phyloP scores from a whole-genome alignment of 768 basidiomycete genomes.

The Tylopilus subfusipes region DNA sequence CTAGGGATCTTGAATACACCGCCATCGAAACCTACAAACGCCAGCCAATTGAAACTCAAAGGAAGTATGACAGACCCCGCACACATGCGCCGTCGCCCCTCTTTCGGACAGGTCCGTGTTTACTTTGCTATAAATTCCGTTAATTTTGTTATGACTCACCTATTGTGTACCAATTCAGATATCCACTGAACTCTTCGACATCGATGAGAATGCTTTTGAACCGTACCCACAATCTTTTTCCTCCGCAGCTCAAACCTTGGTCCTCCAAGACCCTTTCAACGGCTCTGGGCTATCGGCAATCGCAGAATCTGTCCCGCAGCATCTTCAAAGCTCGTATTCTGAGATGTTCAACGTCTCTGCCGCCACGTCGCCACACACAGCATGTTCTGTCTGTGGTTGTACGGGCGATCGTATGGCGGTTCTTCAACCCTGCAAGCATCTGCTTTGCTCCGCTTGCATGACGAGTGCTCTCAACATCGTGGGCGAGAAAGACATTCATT shows the following conservation, averaged over 20 bases:
- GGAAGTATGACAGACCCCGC: constrained; percentile 74
- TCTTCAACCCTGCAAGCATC: constrained; percentile 71
- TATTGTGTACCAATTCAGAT: constrained; percentile 29
- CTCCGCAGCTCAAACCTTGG: constrained; percentile 32
- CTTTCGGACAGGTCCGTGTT: constrained; percentile 39
- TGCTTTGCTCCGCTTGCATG: constrained; percentile 75
- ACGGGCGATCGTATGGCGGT: constrained; percentile 51
- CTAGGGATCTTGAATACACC: constrained; percentile 49
- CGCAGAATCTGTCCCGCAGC: constrained; percentile 27
- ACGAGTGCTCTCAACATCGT: constrained; percentile 88
- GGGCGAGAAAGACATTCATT: constrained; percentile 85
- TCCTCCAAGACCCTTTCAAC: constrained; percentile 44
- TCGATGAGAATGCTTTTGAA: constrained; percentile 68
- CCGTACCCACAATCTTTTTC: constrained; percentile 41
- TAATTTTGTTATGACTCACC: constrained; percentile 17
- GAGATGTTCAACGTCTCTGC: constrained; percentile 22
- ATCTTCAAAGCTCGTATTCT: constrained; percentile 18
- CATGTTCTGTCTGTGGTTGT: constrained; percentile 65
- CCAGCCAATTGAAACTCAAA: constrained; percentile 56
- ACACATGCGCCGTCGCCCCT: constrained; percentile 40
- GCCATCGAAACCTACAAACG: constrained; percentile 58
- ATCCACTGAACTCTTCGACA: constrained; percentile 64
- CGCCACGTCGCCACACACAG: constrained; percentile 18
- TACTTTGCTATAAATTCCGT: constrained; percentile 1
- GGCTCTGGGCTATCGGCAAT: constrained; percentile 32